Base-by-base conservation (phyloP, 2,329 filamentous ascomycete genomes). In the Boeremia lycopersici region DNA sequence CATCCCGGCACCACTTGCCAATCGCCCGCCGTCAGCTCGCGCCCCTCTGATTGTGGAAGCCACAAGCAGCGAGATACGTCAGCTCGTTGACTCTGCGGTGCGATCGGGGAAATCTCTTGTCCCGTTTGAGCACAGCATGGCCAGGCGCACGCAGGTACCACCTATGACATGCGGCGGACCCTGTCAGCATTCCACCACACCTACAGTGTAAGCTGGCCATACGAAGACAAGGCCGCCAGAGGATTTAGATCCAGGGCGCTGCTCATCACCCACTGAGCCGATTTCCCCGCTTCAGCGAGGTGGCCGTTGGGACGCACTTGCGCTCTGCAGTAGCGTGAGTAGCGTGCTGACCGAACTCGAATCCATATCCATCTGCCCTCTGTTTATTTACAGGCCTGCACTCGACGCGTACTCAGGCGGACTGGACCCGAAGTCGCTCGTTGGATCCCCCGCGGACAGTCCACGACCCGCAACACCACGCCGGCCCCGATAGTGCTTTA, bases 1-100 rank as follows among this genome's bases (percentile, higher is more conserved):
- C 46, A 38, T 50, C 38, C 48, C 63, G 61, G 53, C 46, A 59
- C 50, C 4, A 59, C 53, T 31, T 61, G 56, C 48, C 56, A 40
- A 29, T 47, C 19, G 34, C 4, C 45, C 35, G 23, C 19, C 38
- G 48, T 63, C 55, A 61, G 60, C 60, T 57, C 53, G 41, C 31
- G 48, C 34, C 45, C 11, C 34, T 46, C 48, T 51, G 38, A 40
- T 52, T 35, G 46, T 41, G 47, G 28, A 59, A 40, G 47, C 53
- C 51, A 60, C 51, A 46, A 48, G 51, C 42, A 59, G 49, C 49
- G 29, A 36, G 41, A 41, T 34, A 40, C 25, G 46, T 50, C 52
- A 55, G 46, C 42, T 34, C 30, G n/a, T 45, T 39, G 35, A 36
- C 17, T 13, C 31, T 28, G 13, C 26, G 46, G 36, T 30, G 40